These are phyloP conservation scores for Piedraia hortae DNA, from an alignment of 2,329 filamentous ascomycete genomes.

Conservation along the genomic window DNA sequence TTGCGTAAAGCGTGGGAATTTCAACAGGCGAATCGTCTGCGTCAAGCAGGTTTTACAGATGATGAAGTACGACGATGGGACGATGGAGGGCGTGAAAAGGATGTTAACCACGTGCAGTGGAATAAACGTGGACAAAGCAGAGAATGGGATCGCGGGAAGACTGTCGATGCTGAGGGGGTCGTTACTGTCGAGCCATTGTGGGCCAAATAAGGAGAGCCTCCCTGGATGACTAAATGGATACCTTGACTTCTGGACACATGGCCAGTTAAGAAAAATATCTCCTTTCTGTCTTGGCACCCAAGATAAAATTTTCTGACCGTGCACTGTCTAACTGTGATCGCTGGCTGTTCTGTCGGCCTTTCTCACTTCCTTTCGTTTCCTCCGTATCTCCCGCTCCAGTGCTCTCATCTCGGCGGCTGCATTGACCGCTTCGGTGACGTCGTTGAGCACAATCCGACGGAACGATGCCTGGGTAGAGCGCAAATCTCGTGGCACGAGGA, in stretches of 20 bases:
- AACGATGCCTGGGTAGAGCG: conserved; percentile 32
- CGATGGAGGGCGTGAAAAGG: conserved; percentile 33
- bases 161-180: conserved; percentile 25
- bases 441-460: conserved; percentile 22
- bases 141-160: conserved; percentile 41
- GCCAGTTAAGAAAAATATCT: too few relatives aligned
- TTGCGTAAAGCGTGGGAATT: conserved; percentile 57
- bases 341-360: conserved; percentile 10
- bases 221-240: too few relatives aligned
- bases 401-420: conserved; percentile 32
- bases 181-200: conserved; percentile 24
- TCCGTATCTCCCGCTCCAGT: conserved; percentile 43
- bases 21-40: conserved; percentile 47
- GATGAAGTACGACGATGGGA: conserved; percentile 39
- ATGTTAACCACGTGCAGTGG: conserved; percentile 22
- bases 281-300: too few relatives aligned
- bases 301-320: too few relatives aligned
- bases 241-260: too few relatives aligned
- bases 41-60: conserved; percentile 51
- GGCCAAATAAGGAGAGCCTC: too few relatives aligned
- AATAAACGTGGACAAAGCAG: conserved; percentile 23
- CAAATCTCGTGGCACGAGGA: conserved; percentile 22
- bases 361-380: conserved; percentile 21
- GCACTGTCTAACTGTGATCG: too few relatives aligned
- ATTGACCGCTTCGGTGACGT: conserved; percentile 29